Evolutionary conservation across 441 rosid species (phyloP).

Genomic region (Euphorbia celastroides): DNA sequence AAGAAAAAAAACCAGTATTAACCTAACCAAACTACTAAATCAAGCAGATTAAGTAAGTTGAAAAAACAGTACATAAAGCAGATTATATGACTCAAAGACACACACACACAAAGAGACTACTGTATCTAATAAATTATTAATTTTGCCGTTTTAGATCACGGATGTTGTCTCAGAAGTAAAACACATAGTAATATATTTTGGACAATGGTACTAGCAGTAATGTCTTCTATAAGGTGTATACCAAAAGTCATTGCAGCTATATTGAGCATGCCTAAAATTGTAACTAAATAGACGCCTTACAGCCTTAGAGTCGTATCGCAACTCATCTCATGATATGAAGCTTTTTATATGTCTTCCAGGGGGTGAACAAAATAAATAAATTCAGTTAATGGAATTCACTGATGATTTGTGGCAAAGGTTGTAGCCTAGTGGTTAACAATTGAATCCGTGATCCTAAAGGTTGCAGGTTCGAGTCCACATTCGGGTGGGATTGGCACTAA

Average conservation of each 20-base stretch:
- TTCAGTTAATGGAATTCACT: too few relatives aligned
- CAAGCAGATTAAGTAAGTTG: slow-evolving; percentile 3
- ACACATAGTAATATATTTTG: neutral
- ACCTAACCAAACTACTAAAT: slow-evolving; percentile 3
- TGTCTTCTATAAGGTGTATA: neutral
- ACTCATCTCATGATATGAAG: neutral
- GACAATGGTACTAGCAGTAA: neutral
- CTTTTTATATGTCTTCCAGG: neutral
- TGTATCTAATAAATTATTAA: neutral
- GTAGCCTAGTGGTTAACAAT: too few relatives aligned
- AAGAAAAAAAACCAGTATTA: neutral
- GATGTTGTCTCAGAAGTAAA: neutral
- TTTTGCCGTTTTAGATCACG: neutral
- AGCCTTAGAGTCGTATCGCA: neutral
- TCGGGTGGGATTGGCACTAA: too few relatives aligned
- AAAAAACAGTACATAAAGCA: neutral
- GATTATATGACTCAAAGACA: slow-evolving; percentile 2
- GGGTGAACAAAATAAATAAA: neutral
- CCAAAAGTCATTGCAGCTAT: neutral
- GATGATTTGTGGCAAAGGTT: too few relatives aligned
- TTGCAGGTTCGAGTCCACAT: too few relatives aligned
- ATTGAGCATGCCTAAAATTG: neutral
- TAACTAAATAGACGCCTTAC: too few relatives aligned
- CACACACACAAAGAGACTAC: neutral
- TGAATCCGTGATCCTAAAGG: too few relatives aligned